A percentile compares a stretch with the other conserved stretches of the same genome.
These are phyloP conservation scores for Vaccinium macrocarpon DNA, from an alignment of 148 eudicot genomes.

Conservation along the genomic window DNA sequence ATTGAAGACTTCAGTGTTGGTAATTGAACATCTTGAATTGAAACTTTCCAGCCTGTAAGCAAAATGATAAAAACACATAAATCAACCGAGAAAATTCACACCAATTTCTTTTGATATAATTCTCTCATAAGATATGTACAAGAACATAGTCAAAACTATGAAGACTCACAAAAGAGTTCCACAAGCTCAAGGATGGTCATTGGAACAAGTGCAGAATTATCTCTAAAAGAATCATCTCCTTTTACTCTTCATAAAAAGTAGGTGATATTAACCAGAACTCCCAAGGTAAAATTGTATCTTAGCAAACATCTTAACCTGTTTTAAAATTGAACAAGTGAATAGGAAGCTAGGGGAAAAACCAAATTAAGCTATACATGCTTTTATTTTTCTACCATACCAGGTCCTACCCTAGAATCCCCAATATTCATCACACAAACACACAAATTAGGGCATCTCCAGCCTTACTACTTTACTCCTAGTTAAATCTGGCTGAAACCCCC, in stretches of 20 bases:
- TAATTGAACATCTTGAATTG: slow-evolving; percentile 59
- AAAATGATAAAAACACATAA: neutral
- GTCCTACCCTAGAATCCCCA: neutral
- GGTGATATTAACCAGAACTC: neutral
- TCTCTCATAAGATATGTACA: neutral
- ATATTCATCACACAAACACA: neutral
- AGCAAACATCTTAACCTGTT: neutral
- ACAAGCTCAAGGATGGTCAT: neutral
- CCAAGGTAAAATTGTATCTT: neutral
- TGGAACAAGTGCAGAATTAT: neutral
- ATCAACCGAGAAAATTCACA: neutral
- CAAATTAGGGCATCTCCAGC: neutral
- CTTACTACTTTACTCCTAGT: neutral
- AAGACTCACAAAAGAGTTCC: neutral
- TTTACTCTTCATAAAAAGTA: neutral
- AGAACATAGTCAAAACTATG: neutral
- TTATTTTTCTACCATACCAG: neutral
- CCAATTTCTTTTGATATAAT: neutral
- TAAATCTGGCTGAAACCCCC: neutral
- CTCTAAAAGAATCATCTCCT: neutral
- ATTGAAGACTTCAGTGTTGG: slow-evolving; percentile 48
- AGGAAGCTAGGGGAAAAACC: neutral
- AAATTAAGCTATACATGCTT: neutral
- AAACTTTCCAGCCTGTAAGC: slow-evolving; percentile 54
- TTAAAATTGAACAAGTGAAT: neutral